Evolutionary conservation across 2,329 filamentous ascomycete species (phyloP).

Genomic region (Colletotrichum limetticola): DNA sequence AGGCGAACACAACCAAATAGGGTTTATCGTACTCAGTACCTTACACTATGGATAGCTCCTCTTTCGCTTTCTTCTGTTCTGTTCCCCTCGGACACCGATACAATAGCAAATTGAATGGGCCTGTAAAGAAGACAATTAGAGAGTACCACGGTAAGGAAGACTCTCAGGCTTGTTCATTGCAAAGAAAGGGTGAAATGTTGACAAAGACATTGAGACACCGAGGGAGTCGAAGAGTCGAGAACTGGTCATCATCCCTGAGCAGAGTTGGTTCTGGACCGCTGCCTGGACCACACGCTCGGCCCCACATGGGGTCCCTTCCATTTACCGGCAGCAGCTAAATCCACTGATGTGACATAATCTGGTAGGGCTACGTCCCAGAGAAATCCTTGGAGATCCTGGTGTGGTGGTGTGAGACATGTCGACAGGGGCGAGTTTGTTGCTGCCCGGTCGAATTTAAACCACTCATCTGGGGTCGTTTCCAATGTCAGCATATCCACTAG

Average conservation of each 20-base stretch:
- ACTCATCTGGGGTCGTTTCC: slow-evolving; percentile 3
- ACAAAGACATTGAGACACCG: not conserved
- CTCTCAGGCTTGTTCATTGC: not conserved
- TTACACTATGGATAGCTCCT: no score
- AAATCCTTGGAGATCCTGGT: not conserved
- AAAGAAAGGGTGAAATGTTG: not conserved
- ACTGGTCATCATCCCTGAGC: not conserved
- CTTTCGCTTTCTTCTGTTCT: not conserved
- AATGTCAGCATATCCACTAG: not conserved
- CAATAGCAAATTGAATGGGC: not conserved
- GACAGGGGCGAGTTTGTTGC: not conserved
- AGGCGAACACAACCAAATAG: not conserved
- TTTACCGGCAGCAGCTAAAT: not conserved
- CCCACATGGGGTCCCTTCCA: slow-evolving; percentile 2
- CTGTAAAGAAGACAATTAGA: not conserved
- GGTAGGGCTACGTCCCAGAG: slow-evolving; percentile 18
- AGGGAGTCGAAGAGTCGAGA: not conserved
- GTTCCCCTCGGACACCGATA: not conserved
- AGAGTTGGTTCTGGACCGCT: not conserved
- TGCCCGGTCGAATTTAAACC: not conserved
- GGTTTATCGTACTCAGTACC: not conserved
- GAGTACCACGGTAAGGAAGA: not conserved
- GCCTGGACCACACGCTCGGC: not conserved
- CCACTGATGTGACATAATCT: slow-evolving; percentile 17
- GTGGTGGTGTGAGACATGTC: not conserved